Evolutionary conservation across 768 basidiomycete species (phyloP).

Genomic region (Lentinus brumalis): DNA sequence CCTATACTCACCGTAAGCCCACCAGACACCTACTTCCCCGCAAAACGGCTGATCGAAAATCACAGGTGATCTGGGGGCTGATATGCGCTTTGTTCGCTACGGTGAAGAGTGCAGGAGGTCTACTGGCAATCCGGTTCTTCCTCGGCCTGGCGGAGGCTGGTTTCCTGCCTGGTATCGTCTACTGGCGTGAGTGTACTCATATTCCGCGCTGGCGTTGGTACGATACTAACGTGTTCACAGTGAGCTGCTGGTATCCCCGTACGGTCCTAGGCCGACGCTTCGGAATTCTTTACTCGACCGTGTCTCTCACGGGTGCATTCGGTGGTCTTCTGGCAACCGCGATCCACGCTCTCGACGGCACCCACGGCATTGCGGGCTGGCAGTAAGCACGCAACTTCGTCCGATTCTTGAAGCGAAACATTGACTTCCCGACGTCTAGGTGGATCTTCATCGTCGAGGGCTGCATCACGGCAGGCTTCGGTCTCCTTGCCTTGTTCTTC

Average conservation of each 20-base stretch:
- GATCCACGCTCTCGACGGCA: conserved; percentile 42
- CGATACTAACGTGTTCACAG: conserved; percentile 1
- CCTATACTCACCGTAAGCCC: conserved; percentile 37
- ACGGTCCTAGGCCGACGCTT: conserved; percentile 25
- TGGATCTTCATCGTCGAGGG: conserved; percentile 51
- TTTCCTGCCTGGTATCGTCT: conserved; percentile 41
- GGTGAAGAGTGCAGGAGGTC: conserved; percentile 29
- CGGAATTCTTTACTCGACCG: conserved; percentile 32
- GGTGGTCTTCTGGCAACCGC: conserved; percentile 36
- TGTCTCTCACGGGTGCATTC: conserved; percentile 26
- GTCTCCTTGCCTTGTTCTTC: conserved; percentile 34
- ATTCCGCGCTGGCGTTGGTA: no score
- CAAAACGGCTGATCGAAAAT: not conserved
- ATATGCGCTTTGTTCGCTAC: conserved; percentile 32
- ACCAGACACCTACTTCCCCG: conserved; percentile 15
- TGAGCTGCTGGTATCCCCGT: conserved; percentile 47
- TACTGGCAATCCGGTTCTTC: conserved; percentile 45
- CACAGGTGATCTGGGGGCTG: conserved; percentile 33
- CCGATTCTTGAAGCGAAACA: no score
- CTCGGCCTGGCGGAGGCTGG: conserved; percentile 41
- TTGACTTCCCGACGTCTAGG: conserved; percentile 11
- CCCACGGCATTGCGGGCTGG: conserved; percentile 42
- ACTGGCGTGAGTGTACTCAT: conserved; percentile 28
- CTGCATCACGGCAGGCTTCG: conserved; percentile 43
- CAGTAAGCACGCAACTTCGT: conserved; percentile 12